Percentiles rank a stretch among this genome's conserved stretches.
Conservation (phyloP, 495 filamentous ascomycete genomes). For the Xylaria flabelliformis region DNA sequence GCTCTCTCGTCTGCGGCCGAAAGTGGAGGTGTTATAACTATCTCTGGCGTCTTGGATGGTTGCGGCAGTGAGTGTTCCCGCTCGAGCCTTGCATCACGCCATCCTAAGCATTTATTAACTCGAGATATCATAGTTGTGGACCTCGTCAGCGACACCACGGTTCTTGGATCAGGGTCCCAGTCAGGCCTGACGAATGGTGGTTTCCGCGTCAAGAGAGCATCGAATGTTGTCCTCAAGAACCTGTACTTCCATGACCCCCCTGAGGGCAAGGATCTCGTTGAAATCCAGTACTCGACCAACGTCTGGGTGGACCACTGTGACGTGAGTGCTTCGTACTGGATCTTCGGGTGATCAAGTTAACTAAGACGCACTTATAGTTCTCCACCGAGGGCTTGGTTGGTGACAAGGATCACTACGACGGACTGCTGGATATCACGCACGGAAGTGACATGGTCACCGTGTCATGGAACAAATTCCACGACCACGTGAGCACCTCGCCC, state of each 20-base stretch:
- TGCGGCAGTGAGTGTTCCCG: constrained; percentile 25
- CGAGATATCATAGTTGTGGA: constrained; percentile 23
- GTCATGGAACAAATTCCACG: constrained; percentile 59
- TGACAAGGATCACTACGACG: constrained; percentile 47
- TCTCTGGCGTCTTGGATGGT: constrained; percentile 28
- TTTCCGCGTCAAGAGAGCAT: constrained; percentile 30
- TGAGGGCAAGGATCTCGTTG: constrained; percentile 31
- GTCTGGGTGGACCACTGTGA: constrained; percentile 64
- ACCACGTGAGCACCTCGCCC: constrained; percentile 35
- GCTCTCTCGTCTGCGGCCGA: constrained; percentile 47
- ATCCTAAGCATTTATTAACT: not conserved
- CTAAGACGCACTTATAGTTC: constrained; percentile 31
- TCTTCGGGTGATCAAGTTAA: not conserved
- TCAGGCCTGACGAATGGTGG: constrained; percentile 27
- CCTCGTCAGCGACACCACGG: constrained; percentile 51
- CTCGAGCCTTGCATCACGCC: not conserved
- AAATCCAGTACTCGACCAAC: constrained; percentile 50
- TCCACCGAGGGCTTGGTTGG: constrained; percentile 45
- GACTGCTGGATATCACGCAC: constrained; percentile 57
- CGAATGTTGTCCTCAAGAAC: constrained; percentile 33
- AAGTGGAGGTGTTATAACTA: constrained; percentile 35
- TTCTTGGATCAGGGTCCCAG: constrained; percentile 42
- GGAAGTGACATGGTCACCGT: constrained; percentile 59
- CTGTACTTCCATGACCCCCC: constrained; percentile 31
- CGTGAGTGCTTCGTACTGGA: not conserved